Percentiles rank a stretch among this genome's conserved stretches.
Conservation (phyloP, 1,284 basidiomycete species). For the Ceratobasidium sp. region DNA sequence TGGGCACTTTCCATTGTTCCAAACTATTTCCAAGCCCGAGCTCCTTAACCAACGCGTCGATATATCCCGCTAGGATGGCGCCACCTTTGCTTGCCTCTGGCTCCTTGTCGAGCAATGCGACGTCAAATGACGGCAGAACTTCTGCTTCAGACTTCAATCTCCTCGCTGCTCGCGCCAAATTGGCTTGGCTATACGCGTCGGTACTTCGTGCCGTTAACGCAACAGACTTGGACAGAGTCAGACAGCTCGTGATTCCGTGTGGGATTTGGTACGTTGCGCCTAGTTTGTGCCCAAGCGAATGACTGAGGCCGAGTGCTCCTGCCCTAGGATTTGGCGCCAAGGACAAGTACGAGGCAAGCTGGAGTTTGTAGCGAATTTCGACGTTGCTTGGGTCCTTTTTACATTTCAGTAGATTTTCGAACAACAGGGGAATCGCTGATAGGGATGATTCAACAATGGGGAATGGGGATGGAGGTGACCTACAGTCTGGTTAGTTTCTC, state of each 20-base stretch:
- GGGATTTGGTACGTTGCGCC: conserved; percentile 82
- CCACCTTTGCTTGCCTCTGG: conserved; percentile 27
- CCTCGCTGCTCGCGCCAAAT: conserved; percentile 20
- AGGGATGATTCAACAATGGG: conserved; percentile 51
- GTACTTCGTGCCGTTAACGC: conserved; percentile 14
- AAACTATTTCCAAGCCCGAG: conserved; percentile 10
- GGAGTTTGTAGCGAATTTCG: conserved; percentile 74
- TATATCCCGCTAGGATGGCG: conserved; percentile 4
- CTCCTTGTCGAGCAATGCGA: not conserved
- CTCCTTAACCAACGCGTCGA: conserved; percentile 21
- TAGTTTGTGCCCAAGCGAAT: conserved; percentile 79
- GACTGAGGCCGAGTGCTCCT: conserved; percentile 78
- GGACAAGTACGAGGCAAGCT: conserved; percentile 84
- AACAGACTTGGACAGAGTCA: conserved; percentile 32
- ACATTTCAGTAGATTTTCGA: conserved; percentile 76
- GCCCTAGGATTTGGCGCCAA: conserved; percentile 72
- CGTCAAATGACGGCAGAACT: not conserved
- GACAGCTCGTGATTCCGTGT: conserved; percentile 78
- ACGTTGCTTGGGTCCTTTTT: conserved; percentile 72
- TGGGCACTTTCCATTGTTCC: conserved; percentile 31
- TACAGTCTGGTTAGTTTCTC: conserved; percentile 4
- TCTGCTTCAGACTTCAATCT: conserved; percentile 7
- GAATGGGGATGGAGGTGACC: conserved; percentile 46
- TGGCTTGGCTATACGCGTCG: conserved; percentile 28
- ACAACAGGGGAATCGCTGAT: conserved; percentile 69